Percentiles rank a stretch among this genome's conserved stretches.
Evolutionary conservation across 2,329 filamentous ascomycete genomes (phyloP).

Genomic region (Trichoderma sp.): DNA sequence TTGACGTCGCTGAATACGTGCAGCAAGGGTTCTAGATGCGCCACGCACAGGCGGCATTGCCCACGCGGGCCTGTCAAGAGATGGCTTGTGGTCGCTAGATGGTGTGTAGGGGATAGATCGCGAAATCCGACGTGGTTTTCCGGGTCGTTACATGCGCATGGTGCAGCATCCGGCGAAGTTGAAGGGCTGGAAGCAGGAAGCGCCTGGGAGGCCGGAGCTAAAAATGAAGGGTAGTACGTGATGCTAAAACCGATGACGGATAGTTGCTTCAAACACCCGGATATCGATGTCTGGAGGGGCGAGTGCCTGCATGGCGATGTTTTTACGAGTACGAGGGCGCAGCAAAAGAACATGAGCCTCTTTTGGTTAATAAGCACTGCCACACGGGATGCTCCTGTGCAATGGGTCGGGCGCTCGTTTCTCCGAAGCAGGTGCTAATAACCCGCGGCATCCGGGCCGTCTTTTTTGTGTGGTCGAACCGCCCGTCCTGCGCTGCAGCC

Average conservation of each 20-base stretch:
- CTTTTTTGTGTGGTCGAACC: background rate
- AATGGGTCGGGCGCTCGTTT: conserved; percentile 10
- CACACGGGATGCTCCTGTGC: background rate
- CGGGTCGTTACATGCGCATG: background rate
- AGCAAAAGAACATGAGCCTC: background rate
- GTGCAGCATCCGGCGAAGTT: conserved; percentile 19
- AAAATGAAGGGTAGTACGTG: background rate
- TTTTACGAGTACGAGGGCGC: conserved; percentile 17
- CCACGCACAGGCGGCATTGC: conserved; percentile 32
- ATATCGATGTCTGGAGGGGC: conserved; percentile 12
- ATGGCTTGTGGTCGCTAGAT: background rate
- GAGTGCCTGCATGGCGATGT: background rate
- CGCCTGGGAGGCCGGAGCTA: background rate
- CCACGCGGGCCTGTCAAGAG: conserved; percentile 27
- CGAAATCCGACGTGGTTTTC: background rate
- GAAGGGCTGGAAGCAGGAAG: conserved; percentile 17
- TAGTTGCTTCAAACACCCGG: background rate
- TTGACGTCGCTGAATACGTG: conserved; percentile 24
- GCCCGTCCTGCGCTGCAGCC: background rate
- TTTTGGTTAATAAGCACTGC: conserved; percentile 14
- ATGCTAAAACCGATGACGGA: conserved; percentile 5
- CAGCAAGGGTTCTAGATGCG: conserved; percentile 27
- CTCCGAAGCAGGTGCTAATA: background rate
- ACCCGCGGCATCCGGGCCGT: conserved; percentile 5
- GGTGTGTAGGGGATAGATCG: background rate